Base-by-base conservation (phyloP, 2,329 filamentous ascomycete species). In the Venturia pyrina region DNA sequence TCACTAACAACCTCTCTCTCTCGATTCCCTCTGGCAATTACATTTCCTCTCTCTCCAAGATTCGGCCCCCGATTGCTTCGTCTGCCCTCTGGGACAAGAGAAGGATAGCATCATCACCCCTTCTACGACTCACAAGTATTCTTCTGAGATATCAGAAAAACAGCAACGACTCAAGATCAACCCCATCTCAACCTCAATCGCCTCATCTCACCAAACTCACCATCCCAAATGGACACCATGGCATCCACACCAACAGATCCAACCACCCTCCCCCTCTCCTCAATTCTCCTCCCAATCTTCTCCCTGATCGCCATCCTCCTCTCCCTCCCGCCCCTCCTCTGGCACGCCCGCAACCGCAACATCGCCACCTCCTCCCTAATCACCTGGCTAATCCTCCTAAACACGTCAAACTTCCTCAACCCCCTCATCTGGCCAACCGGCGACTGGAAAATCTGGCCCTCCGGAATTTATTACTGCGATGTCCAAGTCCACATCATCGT, bases 371-470 rank as follows among this genome's bases (percentile, higher is more conserved):
- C 80, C 21, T 81, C 79, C 40, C 77, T 89, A 44, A 81, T 87
- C 62, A 71, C 78, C 63, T 87, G 84, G 79, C 75, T 83, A 64
- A 74, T 82, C 32, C 66, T 86, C n/a, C 73, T 81, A 66, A 87
- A 88, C 70, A 66, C 86, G 64, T 79, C 83, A 72, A 83, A 80
- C 69, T 79, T 86, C 68, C 74, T 85, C 77, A 89, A 90, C 71
- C 78, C 86, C 1, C 72, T 88, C 62, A 81, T 89, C 67, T 90
- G 87, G 87, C 81, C 82, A 0, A 82, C 78, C 8, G 84, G 87
- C 68, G 77, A 88, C 68, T 70, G 82, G 15, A 46, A 71, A 0
- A 72, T 75, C 6, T 86, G 83, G 81, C 53, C 53, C 5, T 34
- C 53, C 66, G 88, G 88, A 5, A 71, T 73, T 5, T 81, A 80